phyloP scores from a whole-genome alignment of 2,329 filamentous ascomycete species.

The Fusarium denticulatum region DNA sequence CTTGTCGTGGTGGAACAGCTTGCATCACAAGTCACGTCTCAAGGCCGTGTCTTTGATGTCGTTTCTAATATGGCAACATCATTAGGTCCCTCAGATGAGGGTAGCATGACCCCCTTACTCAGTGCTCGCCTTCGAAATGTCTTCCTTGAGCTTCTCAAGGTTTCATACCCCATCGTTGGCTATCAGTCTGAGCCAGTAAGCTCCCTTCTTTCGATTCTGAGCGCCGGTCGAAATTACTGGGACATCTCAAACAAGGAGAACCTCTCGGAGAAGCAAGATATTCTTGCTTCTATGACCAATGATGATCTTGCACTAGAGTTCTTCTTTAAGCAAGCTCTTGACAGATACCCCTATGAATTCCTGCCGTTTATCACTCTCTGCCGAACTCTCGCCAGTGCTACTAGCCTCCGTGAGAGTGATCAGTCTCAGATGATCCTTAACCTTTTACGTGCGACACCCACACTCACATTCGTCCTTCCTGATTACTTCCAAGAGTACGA shows the following conservation, averaged over 20 bases:
- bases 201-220: conserved; percentile 72
- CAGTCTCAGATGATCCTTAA: conserved; percentile 64
- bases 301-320: conserved; percentile 61
- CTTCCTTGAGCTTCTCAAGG: conserved; percentile 76
- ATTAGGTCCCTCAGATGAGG: conserved; percentile 57
- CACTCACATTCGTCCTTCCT: conserved; percentile 82
- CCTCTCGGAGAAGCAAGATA: conserved; percentile 48
- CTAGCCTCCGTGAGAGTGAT: conserved; percentile 46
- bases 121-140: conserved; percentile 70
- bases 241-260: conserved; percentile 55
- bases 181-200: conserved; percentile 78
- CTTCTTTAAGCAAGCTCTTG: conserved; percentile 74
- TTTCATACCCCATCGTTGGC: conserved; percentile 71
- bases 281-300: conserved; percentile 48
- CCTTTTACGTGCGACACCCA: conserved; percentile 75
- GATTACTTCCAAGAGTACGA: conserved; percentile 77
- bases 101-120: conserved; percentile 64
- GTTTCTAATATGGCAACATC: conserved; percentile 61
- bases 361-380: conserved; percentile 79
- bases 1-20: conserved; percentile 62
- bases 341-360: conserved; percentile 87
- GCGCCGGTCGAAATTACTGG: conserved; percentile 64
- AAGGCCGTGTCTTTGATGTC: conserved; percentile 64
- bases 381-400: conserved; percentile 65
- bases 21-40: conserved; percentile 59